phyloP scores from a whole-genome alignment of 2,329 filamentous ascomycete genomes.

The Fonsecaea pedrosoi region DNA sequence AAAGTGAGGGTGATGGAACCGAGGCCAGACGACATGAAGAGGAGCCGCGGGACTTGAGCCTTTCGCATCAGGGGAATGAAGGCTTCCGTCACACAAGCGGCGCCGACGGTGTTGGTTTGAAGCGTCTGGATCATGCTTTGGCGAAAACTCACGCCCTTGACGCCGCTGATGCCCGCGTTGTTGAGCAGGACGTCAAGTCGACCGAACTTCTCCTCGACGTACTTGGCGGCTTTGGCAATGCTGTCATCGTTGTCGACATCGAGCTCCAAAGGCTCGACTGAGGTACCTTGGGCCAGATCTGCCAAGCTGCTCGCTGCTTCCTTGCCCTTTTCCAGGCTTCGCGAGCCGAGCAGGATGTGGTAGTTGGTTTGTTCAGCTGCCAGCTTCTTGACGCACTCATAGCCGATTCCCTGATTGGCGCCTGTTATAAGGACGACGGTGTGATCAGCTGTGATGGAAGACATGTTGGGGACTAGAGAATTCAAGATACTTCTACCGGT shows the following conservation, averaged over 20 bases:
- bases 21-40: slow-evolving; percentile 36
- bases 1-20: slow-evolving; percentile 25
- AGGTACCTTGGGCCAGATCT: slow-evolving; percentile 19
- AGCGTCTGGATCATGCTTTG: slow-evolving; percentile 35
- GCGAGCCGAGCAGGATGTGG: slow-evolving; percentile 42
- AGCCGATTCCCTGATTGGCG: slow-evolving; percentile 35
- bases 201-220: slow-evolving; percentile 31
- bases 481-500: not conserved
- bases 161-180: slow-evolving; percentile 34
- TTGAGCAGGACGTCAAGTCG: slow-evolving; percentile 39
- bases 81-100: slow-evolving; percentile 29
- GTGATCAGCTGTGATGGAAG: slow-evolving; percentile 15
- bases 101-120: slow-evolving; percentile 29
- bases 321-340: slow-evolving; percentile 47
- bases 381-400: slow-evolving; percentile 35
- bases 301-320: slow-evolving; percentile 36
- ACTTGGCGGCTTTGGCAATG: slow-evolving; percentile 32
- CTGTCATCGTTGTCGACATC: slow-evolving; percentile 30
- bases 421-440: slow-evolving; percentile 34
- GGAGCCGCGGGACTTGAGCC: slow-evolving; percentile 26
- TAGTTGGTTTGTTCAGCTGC: slow-evolving; percentile 46
- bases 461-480: not conserved
- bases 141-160: slow-evolving; percentile 17
- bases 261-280: slow-evolving; percentile 27
- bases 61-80: slow-evolving; percentile 35